Percentiles rank a stretch among this genome's conserved stretches.
Evolutionary conservation across 495 filamentous ascomycete species (phyloP).

Genomic region (Thozetella sp.): DNA sequence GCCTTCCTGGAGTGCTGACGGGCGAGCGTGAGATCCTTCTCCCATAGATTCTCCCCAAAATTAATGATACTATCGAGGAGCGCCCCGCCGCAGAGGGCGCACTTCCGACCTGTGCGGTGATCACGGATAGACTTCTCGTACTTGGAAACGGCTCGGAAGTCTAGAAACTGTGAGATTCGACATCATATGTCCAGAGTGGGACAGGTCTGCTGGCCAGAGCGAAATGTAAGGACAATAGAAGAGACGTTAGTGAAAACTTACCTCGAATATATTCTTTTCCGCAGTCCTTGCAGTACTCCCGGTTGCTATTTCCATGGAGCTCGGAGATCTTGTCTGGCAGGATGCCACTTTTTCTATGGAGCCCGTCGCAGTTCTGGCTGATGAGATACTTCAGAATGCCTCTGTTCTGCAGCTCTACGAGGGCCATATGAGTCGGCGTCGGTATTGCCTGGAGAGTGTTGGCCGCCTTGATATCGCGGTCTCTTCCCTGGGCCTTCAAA

Average conservation of each 20-base stretch:
- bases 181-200: too few relatives aligned
- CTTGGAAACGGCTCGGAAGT: conserved; percentile 44
- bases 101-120: conserved; percentile 46
- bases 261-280: conserved; percentile 47
- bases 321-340: conserved; percentile 40
- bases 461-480: conserved; percentile 19
- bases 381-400: conserved; percentile 42
- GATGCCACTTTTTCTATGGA: conserved; percentile 46
- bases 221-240: too few relatives aligned
- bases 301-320: conserved; percentile 48
- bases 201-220: too few relatives aligned
- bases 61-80: conserved; percentile 47
- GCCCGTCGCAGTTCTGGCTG: conserved; percentile 48
- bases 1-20: conserved; percentile 33
- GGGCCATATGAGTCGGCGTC: conserved; percentile 48
- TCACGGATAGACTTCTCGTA: conserved; percentile 42
- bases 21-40: conserved; percentile 28
- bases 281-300: conserved; percentile 44
- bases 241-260: conserved; percentile 9
- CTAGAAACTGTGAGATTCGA: conserved; percentile 14
- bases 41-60: conserved; percentile 36
- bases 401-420: conserved; percentile 42
- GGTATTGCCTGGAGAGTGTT: conserved; percentile 43
- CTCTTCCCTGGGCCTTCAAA: conserved; percentile 35
- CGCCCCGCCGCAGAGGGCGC: conserved; percentile 27